These are phyloP conservation scores for Yarrowia sp. DNA, from an alignment of 805 yeast genomes.

Conservation along the genomic window DNA sequence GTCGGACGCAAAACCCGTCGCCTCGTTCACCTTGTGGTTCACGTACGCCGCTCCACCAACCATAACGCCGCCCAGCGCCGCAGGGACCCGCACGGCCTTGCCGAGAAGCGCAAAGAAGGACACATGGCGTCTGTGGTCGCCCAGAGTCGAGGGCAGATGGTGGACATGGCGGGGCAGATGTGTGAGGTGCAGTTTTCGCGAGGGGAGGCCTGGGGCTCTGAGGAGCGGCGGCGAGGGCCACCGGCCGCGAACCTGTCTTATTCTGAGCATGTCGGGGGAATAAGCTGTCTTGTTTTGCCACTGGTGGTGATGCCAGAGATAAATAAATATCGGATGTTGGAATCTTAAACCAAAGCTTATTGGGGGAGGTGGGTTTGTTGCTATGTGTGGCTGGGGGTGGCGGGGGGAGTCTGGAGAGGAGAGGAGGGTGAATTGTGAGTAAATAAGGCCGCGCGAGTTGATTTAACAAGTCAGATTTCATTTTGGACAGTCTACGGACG, in stretches of 20 bases:
- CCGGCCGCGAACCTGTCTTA: background rate
- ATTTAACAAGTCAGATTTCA: background rate
- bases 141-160: constrained; percentile 1
- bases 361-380: background rate
- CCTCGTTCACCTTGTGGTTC: constrained; percentile 88
- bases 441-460: background rate
- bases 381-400: background rate
- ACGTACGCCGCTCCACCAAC: constrained; percentile 95
- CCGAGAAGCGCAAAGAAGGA: constrained; percentile 27
- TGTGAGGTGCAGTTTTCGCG: constrained; percentile 1
- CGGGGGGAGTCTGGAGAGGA: background rate
- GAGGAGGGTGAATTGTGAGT: background rate
- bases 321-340: constrained; percentile 13
- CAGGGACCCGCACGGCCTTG: constrained; percentile 49
- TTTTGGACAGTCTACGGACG: no score
- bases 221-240: background rate
- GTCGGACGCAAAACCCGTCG: constrained; percentile 66
- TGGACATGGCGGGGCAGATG: constrained; percentile 10
- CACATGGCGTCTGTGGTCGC: background rate
- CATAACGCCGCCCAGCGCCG: constrained; percentile 80
- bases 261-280: background rate
- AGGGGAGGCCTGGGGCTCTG: background rate
- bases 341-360: background rate
- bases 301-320: background rate
- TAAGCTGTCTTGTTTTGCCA: background rate